Conservation (phyloP, 805 yeast genomes). For the Lipomyces starkeyi region DNA sequence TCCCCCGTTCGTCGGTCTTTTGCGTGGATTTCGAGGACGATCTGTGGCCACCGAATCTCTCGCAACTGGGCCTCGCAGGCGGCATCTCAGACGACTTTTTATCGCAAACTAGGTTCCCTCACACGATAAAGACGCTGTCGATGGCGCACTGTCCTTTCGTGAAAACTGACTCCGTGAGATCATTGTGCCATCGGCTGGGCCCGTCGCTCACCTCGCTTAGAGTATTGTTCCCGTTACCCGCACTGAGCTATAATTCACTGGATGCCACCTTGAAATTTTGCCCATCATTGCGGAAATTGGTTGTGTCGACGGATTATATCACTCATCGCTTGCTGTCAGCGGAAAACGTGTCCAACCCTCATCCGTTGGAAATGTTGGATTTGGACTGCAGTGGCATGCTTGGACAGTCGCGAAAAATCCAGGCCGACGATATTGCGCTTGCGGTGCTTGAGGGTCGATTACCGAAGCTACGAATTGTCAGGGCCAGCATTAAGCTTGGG, state of each 20-base stretch:
- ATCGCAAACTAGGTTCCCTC: conserved; percentile 71
- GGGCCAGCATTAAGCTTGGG: conserved; percentile 77
- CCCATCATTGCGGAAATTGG: conserved; percentile 68
- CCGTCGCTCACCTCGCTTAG: conserved; percentile 64
- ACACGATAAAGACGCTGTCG: conserved; percentile 70
- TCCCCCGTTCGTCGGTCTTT: conserved; percentile 85
- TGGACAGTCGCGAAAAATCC: conserved; percentile 81
- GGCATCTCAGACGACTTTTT: conserved; percentile 86
- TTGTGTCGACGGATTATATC: conserved; percentile 80
- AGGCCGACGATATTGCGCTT: conserved; percentile 86
- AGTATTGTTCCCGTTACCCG: conserved; percentile 89
- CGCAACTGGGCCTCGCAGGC: conserved; percentile 80
- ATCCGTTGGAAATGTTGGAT: conserved; percentile 65
- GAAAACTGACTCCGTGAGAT: conserved; percentile 66
- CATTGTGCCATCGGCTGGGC: conserved; percentile 69
- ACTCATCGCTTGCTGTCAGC: conserved; percentile 53
- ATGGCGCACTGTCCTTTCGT: conserved; percentile 88
- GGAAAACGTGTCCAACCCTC: conserved; percentile 47
- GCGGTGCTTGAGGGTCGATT: conserved; percentile 81
- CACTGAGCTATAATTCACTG: conserved; percentile 67
- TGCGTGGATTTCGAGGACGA: conserved; percentile 58
- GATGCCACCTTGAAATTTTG: conserved; percentile 78
- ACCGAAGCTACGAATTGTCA: conserved; percentile 66
- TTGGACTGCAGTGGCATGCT: conserved; percentile 82
- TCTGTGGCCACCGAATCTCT: conserved; percentile 79